Percentiles rank a stretch among this genome's conserved stretches.
Conservation (phyloP, 441 rosid genomes). For the Adansonia grandidieri region DNA sequence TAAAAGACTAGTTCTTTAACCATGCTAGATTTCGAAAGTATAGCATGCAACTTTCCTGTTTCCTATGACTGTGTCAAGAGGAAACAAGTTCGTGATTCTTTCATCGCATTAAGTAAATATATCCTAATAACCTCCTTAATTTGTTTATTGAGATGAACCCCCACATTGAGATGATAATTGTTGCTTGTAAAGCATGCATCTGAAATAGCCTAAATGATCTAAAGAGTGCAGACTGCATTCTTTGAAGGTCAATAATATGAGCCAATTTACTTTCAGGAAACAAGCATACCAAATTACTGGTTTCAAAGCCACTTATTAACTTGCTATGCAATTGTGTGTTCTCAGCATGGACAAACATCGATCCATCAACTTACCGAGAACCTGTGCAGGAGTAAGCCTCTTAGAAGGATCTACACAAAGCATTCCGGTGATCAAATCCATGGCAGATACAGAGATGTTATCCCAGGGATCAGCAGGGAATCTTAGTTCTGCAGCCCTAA, state of each 20-base stretch:
- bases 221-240: not conserved
- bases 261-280: not conserved
- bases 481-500: slow-evolving; percentile 73
- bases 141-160: not conserved
- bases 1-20: not conserved
- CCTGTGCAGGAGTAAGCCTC: slow-evolving; percentile 68
- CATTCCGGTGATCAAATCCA: slow-evolving; percentile 71
- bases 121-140: not conserved
- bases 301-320: not conserved
- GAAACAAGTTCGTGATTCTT: not conserved
- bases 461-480: slow-evolving; percentile 78
- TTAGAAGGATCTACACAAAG: slow-evolving; percentile 67
- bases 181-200: not conserved
- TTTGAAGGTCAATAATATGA: not conserved
- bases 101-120: not conserved
- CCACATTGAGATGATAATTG: not conserved
- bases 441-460: slow-evolving; percentile 61
- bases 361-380: slow-evolving; percentile 55
- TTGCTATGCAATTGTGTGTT: not conserved
- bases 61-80: not conserved
- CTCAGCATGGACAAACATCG: not conserved
- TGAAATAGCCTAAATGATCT: not conserved
- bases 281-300: not conserved
- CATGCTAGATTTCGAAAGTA: not conserved
- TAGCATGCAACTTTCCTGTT: not conserved